Evolutionary conservation across 2,329 filamentous ascomycete genomes (phyloP), one percentile per base, ranked within the genome.

Genomic region (Aspergillus ibericus): DNA sequence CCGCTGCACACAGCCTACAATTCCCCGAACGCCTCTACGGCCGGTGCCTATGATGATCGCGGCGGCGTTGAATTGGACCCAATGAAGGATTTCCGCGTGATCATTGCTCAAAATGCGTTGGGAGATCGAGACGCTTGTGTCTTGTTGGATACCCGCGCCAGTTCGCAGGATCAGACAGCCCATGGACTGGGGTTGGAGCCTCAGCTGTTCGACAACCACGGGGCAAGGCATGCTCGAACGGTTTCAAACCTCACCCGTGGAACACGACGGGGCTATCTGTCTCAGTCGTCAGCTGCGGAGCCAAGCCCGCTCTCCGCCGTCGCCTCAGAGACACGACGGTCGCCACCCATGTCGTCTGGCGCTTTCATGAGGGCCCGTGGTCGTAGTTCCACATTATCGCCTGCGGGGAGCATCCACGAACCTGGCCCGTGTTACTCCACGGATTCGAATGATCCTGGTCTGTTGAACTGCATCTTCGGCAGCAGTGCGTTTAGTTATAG

Each of bases 401-500:
- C 72, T 4, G 62, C 66, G 2, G 69, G 69, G 22, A 68, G 67
- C 34, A 65, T 67, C 59, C 64, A 69, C 58, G 77, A 75, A 51
- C 63, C 65, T 52, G 70, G 73, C n/a, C 74, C 71, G 25, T 74
- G 76, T 16, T 66, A 70, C 56, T 66, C 74, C 36, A 66, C 76
- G 32, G 82, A 85, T 63, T 78, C 79, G 10, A 81, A 81, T 48
- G 83, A 85, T 74, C 79, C 69, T 67, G 81, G 72, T 68, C 75
- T 71, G 70, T 65, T 86, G 58, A 83, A 85, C 60, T 86, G 83
- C 70, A 86, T 86, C 68, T 86, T 86, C 67, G 84, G 84, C 27
- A 84, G 83, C 60, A 81, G 81, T 54, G 80, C 81, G 38, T 82
- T 85, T 68, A 82, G 80, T 60, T 85, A 85, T 66, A 76, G 81